Percentiles rank a stretch among this genome's conserved stretches.
phyloP scores from a whole-genome alignment of 148 eudicot species.

The Amaranthus cruentus region DNA sequence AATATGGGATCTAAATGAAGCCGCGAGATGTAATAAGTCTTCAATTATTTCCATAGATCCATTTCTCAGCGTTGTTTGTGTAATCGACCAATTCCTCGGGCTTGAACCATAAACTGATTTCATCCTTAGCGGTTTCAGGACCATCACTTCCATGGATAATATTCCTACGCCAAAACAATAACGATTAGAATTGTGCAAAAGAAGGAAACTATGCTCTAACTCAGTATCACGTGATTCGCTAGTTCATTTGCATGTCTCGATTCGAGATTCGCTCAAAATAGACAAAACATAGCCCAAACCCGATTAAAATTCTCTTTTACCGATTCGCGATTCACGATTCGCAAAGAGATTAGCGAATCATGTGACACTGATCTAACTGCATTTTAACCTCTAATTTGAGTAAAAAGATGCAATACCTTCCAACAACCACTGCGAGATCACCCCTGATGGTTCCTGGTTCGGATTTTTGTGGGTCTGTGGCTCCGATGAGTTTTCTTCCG shows the following conservation, averaged over 20 bases:
- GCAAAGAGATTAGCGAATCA: too few relatives aligned
- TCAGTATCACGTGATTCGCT: not conserved
- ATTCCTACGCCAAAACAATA: conserved; percentile 42
- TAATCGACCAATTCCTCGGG: conserved; percentile 85
- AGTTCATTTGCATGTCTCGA: too few relatives aligned
- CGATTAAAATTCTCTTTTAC: too few relatives aligned
- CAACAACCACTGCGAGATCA: conserved; percentile 91
- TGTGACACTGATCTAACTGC: not conserved
- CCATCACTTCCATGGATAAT: conserved; percentile 98
- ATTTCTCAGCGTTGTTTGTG: conserved; percentile 77
- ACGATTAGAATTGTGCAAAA: not conserved
- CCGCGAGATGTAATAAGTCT: not conserved
- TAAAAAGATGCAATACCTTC: conserved; percentile 50
- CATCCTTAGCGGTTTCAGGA: conserved; percentile 95
- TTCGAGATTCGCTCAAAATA: too few relatives aligned
- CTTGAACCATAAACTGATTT: conserved; percentile 86
- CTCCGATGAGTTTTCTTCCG: conserved; percentile 95
- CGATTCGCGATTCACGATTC: too few relatives aligned
- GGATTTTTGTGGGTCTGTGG: conserved; percentile 95
- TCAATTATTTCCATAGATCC: conserved; percentile 82
- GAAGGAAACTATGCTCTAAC: not conserved
- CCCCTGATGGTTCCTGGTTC: conserved; percentile 99
- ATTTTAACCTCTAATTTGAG: not conserved
- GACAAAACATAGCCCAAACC: too few relatives aligned
- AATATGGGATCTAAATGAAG: conserved; percentile 4